Conservation (phyloP, 805 yeast genomes). For the Yarrowia bubula region DNA sequence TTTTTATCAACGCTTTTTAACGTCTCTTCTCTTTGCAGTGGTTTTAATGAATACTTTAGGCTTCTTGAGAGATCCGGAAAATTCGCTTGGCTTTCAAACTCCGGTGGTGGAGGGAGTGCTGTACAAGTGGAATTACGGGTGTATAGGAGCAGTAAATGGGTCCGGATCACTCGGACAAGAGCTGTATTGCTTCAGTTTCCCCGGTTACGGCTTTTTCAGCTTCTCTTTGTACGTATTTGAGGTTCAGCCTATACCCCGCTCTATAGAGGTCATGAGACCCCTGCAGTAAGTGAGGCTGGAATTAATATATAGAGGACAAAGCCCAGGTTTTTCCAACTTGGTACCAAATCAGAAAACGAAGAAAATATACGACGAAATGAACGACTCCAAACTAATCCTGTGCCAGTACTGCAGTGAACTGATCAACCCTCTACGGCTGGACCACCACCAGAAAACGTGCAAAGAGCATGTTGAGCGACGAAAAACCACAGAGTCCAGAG, state of each 20-base stretch:
- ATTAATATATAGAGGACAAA: neutral
- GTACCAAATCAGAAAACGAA: neutral
- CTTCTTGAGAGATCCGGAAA: no score
- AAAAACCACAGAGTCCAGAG: neutral
- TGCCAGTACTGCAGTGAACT: neutral
- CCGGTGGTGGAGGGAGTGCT: no score
- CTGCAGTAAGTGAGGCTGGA: neutral
- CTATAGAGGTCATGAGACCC: conserved; percentile 9
- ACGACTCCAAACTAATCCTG: conserved; percentile 3
- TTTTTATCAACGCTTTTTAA: no score
- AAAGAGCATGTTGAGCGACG: neutral
- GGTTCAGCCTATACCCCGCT: neutral
- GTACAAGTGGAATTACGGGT: no score
- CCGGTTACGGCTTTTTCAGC: neutral
- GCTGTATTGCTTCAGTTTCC: neutral
- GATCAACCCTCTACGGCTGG: conserved; percentile 3
- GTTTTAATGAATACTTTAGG: no score
- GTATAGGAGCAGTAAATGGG: no score
- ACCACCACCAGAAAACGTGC: conserved; percentile 6
- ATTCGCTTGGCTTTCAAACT: no score
- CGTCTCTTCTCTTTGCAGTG: no score
- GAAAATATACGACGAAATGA: neutral
- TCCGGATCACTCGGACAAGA: no score
- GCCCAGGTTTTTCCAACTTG: neutral
- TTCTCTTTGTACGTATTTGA: neutral